phyloP scores from a whole-genome alignment of 73 alveolate species.

The Paramecium biaurelia region DNA sequence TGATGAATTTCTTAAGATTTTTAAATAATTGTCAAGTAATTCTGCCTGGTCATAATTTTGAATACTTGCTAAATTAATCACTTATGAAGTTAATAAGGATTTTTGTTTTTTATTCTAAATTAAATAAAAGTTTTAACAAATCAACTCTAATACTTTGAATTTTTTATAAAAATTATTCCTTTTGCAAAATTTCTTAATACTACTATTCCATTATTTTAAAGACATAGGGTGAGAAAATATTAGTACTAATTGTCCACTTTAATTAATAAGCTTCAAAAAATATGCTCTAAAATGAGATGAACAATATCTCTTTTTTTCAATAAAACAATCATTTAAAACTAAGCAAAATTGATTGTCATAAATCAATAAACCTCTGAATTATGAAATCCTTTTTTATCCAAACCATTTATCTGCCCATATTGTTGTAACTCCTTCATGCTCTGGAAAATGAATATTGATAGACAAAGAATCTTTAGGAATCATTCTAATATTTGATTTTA shows the following conservation, averaged over 20 bases:
- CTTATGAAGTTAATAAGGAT: not conserved
- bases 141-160: not conserved
- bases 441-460: not conserved
- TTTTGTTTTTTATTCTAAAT: not conserved
- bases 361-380: not conserved
- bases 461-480: not conserved
- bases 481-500: not conserved
- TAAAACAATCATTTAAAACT: not conserved
- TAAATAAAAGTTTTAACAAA: not conserved
- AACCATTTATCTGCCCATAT: not conserved
- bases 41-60: not conserved
- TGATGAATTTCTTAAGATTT: not conserved
- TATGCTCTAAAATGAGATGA: not conserved
- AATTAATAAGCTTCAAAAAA: not conserved
- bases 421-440: conserved; percentile 4
- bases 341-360: not conserved
- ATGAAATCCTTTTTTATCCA: not conserved
- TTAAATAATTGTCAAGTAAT: conserved; percentile 8
- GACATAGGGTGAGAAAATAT: conserved; percentile 14
- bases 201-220: not conserved
- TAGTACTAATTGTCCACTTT: not conserved
- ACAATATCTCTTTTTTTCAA: not conserved
- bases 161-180: not conserved
- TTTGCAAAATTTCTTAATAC: not conserved
- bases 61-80: not conserved